These are phyloP conservation scores for Lasiosphaeris hirsuta DNA, from an alignment of 495 filamentous ascomycete genomes.

Conservation along the genomic window DNA sequence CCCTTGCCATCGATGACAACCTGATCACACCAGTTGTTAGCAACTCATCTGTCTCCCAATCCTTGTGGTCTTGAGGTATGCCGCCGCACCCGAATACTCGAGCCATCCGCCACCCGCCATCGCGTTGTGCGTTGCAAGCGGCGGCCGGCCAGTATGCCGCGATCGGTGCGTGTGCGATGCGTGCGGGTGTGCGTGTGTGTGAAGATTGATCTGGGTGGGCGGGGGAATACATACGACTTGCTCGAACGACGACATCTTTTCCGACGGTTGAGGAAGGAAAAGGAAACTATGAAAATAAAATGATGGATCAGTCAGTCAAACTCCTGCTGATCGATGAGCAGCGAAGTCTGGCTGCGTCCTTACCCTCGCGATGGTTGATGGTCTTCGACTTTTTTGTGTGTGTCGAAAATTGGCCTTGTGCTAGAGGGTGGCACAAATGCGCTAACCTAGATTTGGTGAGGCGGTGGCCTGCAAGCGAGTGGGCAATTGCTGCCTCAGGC, in stretches of 20 bases:
- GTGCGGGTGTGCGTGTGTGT: background rate
- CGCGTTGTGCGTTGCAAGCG: background rate
- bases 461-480: constrained; percentile 36
- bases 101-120: background rate
- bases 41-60: constrained; percentile 11
- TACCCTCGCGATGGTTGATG: constrained; percentile 38
- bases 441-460: constrained; percentile 34
- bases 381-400: constrained; percentile 37
- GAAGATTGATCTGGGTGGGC: constrained; percentile 6
- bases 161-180: background rate
- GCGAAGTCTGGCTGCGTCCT: constrained; percentile 34
- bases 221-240: constrained; percentile 73
- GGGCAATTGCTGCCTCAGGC: constrained; percentile 34
- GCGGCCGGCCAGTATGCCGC: background rate
- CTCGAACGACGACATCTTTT: constrained; percentile 98
- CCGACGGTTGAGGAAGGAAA: constrained; percentile 37
- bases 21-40: constrained; percentile 47
- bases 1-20: constrained; percentile 99
- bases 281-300: constrained; percentile 32
- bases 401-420: constrained; percentile 36
- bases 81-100: background rate
- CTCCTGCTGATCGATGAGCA: constrained; percentile 35
- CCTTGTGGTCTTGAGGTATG: background rate
- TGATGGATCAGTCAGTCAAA: constrained; percentile 34
- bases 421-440: constrained; percentile 26